Percentiles rank a stretch among this genome's conserved stretches.
These are phyloP conservation scores for Thoreauomyces humboldtii DNA, from an alignment of 192 early-diverging fungal genomes.

Conservation along the genomic window DNA sequence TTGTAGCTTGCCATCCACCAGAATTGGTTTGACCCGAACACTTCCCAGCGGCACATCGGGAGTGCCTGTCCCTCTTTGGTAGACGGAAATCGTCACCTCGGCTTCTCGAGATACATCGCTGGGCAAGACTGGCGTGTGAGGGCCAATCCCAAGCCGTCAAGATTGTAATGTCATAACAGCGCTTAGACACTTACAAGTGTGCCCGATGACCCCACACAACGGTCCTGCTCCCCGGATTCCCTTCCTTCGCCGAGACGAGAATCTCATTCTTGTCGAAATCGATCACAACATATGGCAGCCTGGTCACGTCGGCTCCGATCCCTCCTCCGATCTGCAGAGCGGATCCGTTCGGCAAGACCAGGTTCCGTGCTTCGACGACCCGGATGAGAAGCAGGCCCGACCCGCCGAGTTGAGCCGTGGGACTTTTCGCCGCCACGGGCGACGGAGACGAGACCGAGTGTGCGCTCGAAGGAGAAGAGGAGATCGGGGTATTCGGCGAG, in stretches of 20 bases:
- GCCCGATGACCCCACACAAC: conserved; percentile 31
- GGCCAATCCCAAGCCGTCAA: too few species aligned
- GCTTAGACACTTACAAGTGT: conserved; percentile 42
- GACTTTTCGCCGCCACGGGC: not conserved
- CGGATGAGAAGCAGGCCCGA: conserved; percentile 66
- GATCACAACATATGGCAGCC: conserved; percentile 77
- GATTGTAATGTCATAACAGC: too few species aligned
- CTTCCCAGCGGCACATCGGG: conserved; percentile 25
- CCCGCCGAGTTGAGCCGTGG: conserved; percentile 19
- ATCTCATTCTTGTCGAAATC: conserved; percentile 96
- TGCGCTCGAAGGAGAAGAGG: too few species aligned
- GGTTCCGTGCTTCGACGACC: conserved; percentile 75
- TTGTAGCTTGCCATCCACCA: conserved; percentile 30
- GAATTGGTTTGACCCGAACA: conserved; percentile 21
- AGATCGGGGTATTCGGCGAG: too few species aligned
- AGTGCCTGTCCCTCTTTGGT: conserved; percentile 15
- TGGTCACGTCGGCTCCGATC: conserved; percentile 22
- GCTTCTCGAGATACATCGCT: conserved; percentile 42
- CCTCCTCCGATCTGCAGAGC: conserved; percentile 19
- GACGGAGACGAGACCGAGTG: not conserved
- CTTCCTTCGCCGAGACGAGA: conserved; percentile 46
- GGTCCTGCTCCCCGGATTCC: conserved; percentile 24
- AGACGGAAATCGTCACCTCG: conserved; percentile 31
- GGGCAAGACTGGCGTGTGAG: too few species aligned
- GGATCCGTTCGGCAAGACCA: conserved; percentile 45